Evolutionary conservation across 75 land plant species (phyloP).

Genomic region (Pinus tabuliformis): DNA sequence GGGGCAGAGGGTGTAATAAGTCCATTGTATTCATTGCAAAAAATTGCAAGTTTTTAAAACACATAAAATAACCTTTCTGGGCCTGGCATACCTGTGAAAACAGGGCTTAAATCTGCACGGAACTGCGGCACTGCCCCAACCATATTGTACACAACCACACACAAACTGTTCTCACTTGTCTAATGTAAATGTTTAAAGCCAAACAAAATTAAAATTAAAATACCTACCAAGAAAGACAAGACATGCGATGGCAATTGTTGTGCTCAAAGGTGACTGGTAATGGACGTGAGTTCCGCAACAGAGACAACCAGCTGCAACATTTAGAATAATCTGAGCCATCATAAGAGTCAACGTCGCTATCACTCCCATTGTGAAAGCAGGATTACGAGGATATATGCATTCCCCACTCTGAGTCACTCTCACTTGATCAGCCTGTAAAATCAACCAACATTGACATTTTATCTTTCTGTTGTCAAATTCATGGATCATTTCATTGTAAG

Average conservation of each 20-base stretch:
- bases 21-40: no score
- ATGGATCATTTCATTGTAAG: neutral
- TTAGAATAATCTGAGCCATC: conserved; percentile 60
- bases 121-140: no score
- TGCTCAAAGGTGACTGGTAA: conserved; percentile 25
- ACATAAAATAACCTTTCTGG: no score
- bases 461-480: neutral
- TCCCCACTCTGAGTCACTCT: conserved; percentile 8
- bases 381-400: conserved; percentile 61
- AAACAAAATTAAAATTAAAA: no score
- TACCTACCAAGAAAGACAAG: conserved; percentile 66
- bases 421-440: conserved; percentile 26
- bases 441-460: neutral
- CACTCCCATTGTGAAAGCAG: conserved; percentile 58
- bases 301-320: conserved; percentile 58
- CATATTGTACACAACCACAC: no score
- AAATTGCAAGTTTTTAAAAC: no score
- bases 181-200: no score
- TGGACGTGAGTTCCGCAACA: conserved; percentile 45
- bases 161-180: no score
- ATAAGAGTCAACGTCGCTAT: conserved; percentile 51
- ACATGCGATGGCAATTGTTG: conserved; percentile 47
- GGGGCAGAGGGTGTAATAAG: no score
- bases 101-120: no score
- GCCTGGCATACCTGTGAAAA: no score